Conservation (phyloP, 2,329 filamentous ascomycete genomes). For the Paracoccidioides brasiliensis region DNA sequence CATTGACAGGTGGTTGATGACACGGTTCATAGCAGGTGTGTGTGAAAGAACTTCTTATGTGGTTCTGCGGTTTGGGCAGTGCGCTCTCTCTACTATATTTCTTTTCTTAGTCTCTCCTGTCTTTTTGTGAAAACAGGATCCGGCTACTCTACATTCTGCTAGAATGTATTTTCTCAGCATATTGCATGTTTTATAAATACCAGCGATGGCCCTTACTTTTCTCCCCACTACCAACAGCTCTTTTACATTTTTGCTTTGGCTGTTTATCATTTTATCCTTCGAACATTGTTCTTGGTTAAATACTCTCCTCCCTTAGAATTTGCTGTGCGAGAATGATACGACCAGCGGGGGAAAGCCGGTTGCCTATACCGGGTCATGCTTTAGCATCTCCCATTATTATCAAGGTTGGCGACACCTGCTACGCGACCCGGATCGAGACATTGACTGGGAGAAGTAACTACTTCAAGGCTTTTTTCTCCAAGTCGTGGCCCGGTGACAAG, state of each 20-base stretch:
- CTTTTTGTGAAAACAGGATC: neutral
- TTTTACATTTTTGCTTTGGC: neutral
- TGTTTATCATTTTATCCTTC: neutral
- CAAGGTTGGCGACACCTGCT: slow-evolving; percentile 5
- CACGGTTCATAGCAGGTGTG: too few relatives aligned
- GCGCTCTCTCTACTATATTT: too few relatives aligned
- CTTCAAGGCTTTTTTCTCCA: slow-evolving; percentile 7
- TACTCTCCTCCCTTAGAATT: neutral
- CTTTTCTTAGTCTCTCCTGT: too few relatives aligned
- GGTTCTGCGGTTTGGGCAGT: too few relatives aligned
- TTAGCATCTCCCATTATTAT: neutral
- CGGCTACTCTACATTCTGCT: neutral
- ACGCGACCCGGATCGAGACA: slow-evolving; percentile 2
- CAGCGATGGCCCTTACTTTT: neutral
- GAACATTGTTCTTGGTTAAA: neutral
- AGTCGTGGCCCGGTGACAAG: slow-evolving; percentile 1
- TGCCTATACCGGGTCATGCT: neutral
- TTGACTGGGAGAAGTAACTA: slow-evolving; percentile 6
- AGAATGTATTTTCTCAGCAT: neutral
- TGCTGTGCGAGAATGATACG: neutral
- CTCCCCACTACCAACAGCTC: neutral
- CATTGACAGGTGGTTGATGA: too few relatives aligned
- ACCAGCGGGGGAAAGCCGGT: neutral
- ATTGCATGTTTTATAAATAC: neutral
- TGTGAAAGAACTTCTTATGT: too few relatives aligned